Evolutionary conservation across 768 basidiomycete species (phyloP), one percentile per base, ranked within the genome.

Genomic region (Leccinum incarnatum): DNA sequence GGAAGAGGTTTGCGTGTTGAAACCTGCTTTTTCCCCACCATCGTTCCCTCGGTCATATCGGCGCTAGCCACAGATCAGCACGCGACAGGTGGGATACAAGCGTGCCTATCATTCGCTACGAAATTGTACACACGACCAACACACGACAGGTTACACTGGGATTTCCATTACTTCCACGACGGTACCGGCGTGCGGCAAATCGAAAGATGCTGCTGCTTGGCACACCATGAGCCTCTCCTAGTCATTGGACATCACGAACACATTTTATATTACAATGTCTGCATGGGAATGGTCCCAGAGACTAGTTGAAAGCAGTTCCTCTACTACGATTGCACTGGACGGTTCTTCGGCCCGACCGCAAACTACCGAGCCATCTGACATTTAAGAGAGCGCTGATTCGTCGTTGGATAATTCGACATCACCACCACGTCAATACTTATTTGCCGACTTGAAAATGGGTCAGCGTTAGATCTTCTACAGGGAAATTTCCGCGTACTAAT

Each of bases 371-470:
- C n/a, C 40, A 42, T 42, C 19, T 50, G 49, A 50, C 49, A 50
- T 50, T 11, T 50, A 25, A 11, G 10, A 8, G 46, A 47, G 14
- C 23, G n/a, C 46, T 25, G 23, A 47, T 47, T 47, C 21, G 23
- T 47, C 23, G 23, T 2, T 25, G 23, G 15, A 27, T 32, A 27
- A 40, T 17, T 17, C 23, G 36, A 37, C 45, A 36, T 32, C 36
- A 8, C 36, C 40, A 49, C 40, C 40, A 42, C 40, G 32, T 15
- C 32, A 32, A 47, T 42, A 49, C 14, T 17, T 12, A 12, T 32
- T 32, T 32, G 12, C 32, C 12, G 42, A 21, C 42, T 21, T 15
- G 49, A 52, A 36, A 15, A 68, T 68, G 68, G 62, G 36, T 32
- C 48, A 6, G 4, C 48, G 65, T 67, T n/a, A 58, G 29, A 56